Evolutionary conservation across 2,329 filamentous ascomycete species (phyloP).

Genomic region (Xylaria sp.): DNA sequence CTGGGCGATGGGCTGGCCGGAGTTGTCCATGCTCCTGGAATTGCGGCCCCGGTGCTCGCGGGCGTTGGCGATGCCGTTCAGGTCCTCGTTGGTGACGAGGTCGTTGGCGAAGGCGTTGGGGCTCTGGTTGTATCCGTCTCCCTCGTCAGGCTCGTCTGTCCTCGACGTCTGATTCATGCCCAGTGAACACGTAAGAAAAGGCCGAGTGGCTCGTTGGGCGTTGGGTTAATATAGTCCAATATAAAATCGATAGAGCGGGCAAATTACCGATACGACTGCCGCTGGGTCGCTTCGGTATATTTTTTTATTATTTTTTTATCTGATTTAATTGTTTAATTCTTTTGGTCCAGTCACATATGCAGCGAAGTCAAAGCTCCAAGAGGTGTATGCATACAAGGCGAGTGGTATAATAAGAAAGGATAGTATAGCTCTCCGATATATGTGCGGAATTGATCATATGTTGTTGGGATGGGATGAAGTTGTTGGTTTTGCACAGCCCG

Average conservation of each 20-base stretch:
- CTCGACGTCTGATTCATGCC: constrained; percentile 52
- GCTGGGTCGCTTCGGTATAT: background rate
- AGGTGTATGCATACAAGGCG: constrained; percentile 20
- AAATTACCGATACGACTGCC: background rate
- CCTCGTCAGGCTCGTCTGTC: constrained; percentile 53
- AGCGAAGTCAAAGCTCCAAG: constrained; percentile 13
- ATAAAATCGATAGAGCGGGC: background rate
- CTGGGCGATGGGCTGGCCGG: constrained; percentile 44
- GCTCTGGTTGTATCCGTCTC: constrained; percentile 63
- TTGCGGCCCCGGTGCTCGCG: constrained; percentile 44
- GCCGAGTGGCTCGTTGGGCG: constrained; percentile 1
- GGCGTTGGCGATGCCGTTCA: constrained; percentile 63
- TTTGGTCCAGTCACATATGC: background rate
- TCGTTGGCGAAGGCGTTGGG: constrained; percentile 64
- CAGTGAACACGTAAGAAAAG: no score
- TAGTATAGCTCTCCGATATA: no score
- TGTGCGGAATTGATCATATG: background rate
- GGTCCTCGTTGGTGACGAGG: constrained; percentile 65
- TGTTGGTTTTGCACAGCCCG: no score
- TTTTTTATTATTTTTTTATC: constrained; percentile 4
- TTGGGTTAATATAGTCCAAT: background rate
- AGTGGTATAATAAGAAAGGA: constrained; percentile 6
- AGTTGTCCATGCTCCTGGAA: constrained; percentile 43
- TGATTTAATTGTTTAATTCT: no score
- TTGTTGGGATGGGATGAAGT: background rate